Conservation (phyloP, 345 rosid species). For the Trapa incisa region DNA sequence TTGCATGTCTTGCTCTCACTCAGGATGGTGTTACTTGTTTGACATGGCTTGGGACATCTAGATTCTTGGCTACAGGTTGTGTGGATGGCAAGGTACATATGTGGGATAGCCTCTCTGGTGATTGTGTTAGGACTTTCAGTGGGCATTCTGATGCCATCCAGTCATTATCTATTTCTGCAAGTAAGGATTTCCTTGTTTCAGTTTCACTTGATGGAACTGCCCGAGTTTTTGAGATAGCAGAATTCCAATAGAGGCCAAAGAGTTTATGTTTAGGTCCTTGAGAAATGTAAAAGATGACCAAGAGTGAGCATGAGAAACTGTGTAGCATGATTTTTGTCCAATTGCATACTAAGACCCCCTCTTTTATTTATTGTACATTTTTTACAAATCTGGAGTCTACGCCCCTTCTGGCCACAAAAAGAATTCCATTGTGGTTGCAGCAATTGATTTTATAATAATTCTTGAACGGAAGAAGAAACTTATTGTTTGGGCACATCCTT, state of each 20-base stretch:
- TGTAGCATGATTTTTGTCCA: too few relatives aligned
- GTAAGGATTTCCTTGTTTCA: constrained; percentile 50
- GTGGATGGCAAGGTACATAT: constrained; percentile 55
- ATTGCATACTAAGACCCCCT: too few relatives aligned
- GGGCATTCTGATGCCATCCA: constrained; percentile 62
- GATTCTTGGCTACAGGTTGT: constrained; percentile 66
- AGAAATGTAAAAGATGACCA: too few relatives aligned
- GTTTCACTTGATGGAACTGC: constrained; percentile 69
- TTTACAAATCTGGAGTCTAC: too few relatives aligned
- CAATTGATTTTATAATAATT: too few relatives aligned
- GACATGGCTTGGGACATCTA: constrained; percentile 65
- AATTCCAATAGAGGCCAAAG: constrained; percentile 14
- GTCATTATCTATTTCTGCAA: constrained; percentile 36
- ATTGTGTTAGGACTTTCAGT: constrained; percentile 40
- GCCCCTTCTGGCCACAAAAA: too few relatives aligned
- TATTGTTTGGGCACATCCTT: too few relatives aligned
- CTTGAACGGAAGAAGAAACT: too few relatives aligned
- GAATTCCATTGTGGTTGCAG: too few relatives aligned
- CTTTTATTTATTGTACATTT: too few relatives aligned
- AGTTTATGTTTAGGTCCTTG: too few relatives aligned
- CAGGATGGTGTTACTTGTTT: constrained; percentile 77
- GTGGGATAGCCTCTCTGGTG: constrained; percentile 81
- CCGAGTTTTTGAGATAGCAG: constrained; percentile 60
- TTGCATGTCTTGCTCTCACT: neutral
- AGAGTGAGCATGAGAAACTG: too few relatives aligned